Conservation (phyloP, 345 rosid genomes). For the Salix udensis region DNA sequence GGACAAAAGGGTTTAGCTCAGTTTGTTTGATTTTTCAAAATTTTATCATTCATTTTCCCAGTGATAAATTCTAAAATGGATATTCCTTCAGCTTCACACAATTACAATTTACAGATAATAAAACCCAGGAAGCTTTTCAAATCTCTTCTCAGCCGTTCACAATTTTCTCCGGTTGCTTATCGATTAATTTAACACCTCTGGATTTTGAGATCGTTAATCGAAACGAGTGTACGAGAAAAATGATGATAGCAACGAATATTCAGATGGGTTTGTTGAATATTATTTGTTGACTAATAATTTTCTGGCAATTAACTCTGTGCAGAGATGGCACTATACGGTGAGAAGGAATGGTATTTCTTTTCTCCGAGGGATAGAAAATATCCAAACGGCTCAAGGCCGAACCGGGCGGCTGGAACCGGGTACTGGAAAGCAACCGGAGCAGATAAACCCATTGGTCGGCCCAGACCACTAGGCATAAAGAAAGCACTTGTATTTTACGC, state of each 20-base stretch:
- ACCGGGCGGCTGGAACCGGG: conserved; percentile 82
- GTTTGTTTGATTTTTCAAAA: background rate
- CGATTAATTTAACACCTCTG: background rate
- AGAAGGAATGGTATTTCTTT: conserved; percentile 92
- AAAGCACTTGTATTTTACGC: conserved; percentile 87
- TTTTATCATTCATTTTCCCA: background rate
- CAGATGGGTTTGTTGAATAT: background rate
- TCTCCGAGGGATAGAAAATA: conserved; percentile 85
- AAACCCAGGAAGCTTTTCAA: background rate
- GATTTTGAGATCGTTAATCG: background rate
- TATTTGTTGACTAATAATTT: conserved; percentile 5
- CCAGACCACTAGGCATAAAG: conserved; percentile 70
- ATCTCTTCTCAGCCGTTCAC: background rate
- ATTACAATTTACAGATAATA: background rate
- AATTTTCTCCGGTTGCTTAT: background rate
- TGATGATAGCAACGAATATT: background rate
- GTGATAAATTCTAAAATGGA: background rate
- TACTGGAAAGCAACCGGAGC: conserved; percentile 97
- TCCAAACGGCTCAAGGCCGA: conserved; percentile 84
- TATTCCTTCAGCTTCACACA: background rate
- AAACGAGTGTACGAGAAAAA: background rate
- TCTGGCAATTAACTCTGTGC: background rate
- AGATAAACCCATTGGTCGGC: conserved; percentile 84
- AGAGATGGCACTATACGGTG: conserved; percentile 77
- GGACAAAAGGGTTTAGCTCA: background rate